Percentiles rank a stretch among this genome's conserved stretches.
Conservation (phyloP, 345 rosid genomes). For the Capsella bursapastoris region DNA sequence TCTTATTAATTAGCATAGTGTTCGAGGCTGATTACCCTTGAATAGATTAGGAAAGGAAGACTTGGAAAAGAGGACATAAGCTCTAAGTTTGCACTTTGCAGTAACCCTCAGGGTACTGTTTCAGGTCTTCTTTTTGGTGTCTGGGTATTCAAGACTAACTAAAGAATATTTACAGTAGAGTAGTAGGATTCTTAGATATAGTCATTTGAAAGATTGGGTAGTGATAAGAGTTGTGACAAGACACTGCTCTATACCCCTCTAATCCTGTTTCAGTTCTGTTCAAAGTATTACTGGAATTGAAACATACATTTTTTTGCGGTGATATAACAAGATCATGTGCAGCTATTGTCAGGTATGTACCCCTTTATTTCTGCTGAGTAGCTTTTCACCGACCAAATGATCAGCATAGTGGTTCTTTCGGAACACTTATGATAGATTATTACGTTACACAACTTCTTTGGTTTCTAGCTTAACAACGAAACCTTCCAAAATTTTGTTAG, state of each 20-base stretch:
- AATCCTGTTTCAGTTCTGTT: constrained; percentile 28
- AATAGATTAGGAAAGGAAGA: constrained; percentile 40
- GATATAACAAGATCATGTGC: constrained; percentile 34
- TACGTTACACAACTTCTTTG: background rate
- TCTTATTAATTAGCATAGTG: constrained; percentile 30
- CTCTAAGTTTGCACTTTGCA: constrained; percentile 11
- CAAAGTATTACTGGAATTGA: constrained; percentile 33
- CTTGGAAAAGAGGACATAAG: constrained; percentile 18
- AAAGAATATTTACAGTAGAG: constrained; percentile 32
- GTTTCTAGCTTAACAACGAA: background rate
- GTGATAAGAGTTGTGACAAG: constrained; percentile 39
- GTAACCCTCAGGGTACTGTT: constrained; percentile 25
- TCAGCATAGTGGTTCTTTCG: background rate
- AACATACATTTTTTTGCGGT: constrained; percentile 14
- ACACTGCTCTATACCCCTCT: constrained; percentile 31
- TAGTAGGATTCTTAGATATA: constrained; percentile 32
- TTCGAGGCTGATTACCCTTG: constrained; percentile 32
- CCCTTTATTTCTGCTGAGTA: constrained; percentile 10
- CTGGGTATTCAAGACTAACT: constrained; percentile 32
- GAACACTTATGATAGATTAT: background rate
- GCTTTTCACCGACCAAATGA: constrained; percentile 13
- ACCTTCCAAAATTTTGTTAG: background rate
- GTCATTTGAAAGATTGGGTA: constrained; percentile 8
- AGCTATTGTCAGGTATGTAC: constrained; percentile 30
- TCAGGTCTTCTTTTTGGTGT: constrained; percentile 41